Evolutionary conservation across 2,329 filamentous ascomycete species (phyloP).

Genomic region (Emericellopsis cladophorae): DNA sequence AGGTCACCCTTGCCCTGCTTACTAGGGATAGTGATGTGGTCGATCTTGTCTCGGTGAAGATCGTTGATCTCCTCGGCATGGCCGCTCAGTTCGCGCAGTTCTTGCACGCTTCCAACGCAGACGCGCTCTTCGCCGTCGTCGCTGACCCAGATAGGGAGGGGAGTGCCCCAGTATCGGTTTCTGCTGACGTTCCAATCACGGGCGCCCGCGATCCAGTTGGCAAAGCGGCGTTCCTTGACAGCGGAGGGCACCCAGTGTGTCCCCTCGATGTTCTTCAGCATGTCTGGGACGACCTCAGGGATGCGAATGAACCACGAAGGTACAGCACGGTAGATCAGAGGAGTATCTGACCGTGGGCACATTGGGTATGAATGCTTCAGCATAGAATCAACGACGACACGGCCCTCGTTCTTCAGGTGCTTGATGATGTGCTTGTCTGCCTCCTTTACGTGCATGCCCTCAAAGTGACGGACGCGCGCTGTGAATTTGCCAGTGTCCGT

Average conservation of each 20-base stretch:
- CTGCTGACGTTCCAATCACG: constrained; percentile 92
- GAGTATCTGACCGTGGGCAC: constrained; percentile 91
- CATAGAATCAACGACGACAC: constrained; percentile 74
- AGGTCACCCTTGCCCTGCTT: constrained; percentile 77
- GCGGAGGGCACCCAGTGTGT: constrained; percentile 87
- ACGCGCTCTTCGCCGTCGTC: constrained; percentile 80
- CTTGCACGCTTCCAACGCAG: constrained; percentile 72
- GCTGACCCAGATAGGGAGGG: constrained; percentile 83
- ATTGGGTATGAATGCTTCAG: constrained; percentile 87
- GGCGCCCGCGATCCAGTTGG: constrained; percentile 82
- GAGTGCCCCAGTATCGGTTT: constrained; percentile 92
- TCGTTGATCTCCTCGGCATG: constrained; percentile 73
- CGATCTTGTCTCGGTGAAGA: constrained; percentile 84
- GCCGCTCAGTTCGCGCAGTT: constrained; percentile 78
- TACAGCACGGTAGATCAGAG: constrained; percentile 83
- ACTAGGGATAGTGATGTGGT: constrained; percentile 87
- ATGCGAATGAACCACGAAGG: constrained; percentile 94
- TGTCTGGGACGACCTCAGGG: constrained; percentile 67
- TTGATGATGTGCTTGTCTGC: constrained; percentile 93
- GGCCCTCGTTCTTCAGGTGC: constrained; percentile 62
- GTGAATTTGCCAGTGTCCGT: constrained; percentile 75
- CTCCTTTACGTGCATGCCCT: constrained; percentile 77
- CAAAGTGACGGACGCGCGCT: constrained; percentile 64
- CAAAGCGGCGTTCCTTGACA: constrained; percentile 85
- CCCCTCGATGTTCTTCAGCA: constrained; percentile 80